A percentile compares a stretch with the other conserved stretches of the same genome.
phyloP scores from a whole-genome alignment of 1,284 basidiomycete genomes.

The Rhodofomes roseus region DNA sequence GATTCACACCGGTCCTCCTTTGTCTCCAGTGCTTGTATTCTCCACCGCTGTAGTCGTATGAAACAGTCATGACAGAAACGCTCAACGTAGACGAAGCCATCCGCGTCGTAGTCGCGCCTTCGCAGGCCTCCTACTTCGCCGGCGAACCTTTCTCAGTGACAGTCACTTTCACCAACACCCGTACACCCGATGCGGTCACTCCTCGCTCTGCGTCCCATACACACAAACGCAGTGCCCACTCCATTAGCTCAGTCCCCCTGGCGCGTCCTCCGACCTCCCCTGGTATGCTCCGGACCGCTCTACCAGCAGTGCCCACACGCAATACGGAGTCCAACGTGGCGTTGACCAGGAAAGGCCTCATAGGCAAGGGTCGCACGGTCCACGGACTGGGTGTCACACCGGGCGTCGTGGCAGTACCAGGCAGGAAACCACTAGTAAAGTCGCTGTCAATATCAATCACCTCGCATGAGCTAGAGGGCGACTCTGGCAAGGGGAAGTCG shows the following conservation, averaged over 20 bases:
- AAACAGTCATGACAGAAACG: constrained; percentile 3
- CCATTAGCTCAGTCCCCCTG: constrained; percentile 71
- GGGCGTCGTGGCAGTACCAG: constrained; percentile 42
- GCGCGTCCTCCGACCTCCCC: constrained; percentile 76
- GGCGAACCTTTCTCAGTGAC: constrained; percentile 85
- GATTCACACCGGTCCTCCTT: background rate
- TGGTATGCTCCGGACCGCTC: constrained; percentile 50
- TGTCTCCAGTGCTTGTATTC: background rate
- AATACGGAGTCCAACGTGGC: constrained; percentile 10
- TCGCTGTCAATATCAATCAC: constrained; percentile 57
- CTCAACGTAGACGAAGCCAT: constrained; percentile 34
- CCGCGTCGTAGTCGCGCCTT: constrained; percentile 68
- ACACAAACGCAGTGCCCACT: constrained; percentile 68
- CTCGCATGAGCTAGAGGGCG: constrained; percentile 34
- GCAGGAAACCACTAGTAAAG: constrained; percentile 42
- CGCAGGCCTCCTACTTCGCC: constrained; percentile 89
- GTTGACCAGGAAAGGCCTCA: constrained; percentile 27
- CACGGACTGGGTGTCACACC: constrained; percentile 36
- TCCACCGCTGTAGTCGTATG: background rate
- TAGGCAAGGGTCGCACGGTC: constrained; percentile 20
- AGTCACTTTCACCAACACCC: constrained; percentile 86
- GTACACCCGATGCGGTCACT: constrained; percentile 32
- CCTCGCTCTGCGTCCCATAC: constrained; percentile 29
- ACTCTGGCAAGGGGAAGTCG: constrained; percentile 17
- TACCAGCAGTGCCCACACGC: constrained; percentile 23